Percentiles rank a stretch among this genome's conserved stretches.
Evolutionary conservation across 805 yeast genomes (phyloP).

Genomic region (Komagataella pastoris): DNA sequence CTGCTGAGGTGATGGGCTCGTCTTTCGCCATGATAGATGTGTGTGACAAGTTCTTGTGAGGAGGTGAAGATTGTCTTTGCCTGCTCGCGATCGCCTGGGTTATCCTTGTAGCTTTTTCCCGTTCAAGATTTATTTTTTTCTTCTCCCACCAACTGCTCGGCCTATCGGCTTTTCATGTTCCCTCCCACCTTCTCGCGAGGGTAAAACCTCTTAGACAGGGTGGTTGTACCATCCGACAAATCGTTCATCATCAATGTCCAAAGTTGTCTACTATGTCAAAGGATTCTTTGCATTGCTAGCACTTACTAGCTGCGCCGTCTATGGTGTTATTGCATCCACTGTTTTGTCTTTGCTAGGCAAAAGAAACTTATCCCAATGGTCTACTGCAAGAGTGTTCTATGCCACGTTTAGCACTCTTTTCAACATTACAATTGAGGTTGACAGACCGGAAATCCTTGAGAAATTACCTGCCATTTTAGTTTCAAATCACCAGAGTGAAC

Average conservation of each 20-base stretch:
- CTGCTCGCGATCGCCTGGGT: background rate
- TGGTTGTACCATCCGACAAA: background rate
- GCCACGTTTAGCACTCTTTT: slow-evolving; percentile 41
- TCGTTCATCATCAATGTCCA: background rate
- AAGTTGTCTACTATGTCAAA: slow-evolving; percentile 16
- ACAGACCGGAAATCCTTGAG: slow-evolving; percentile 47
- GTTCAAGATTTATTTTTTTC: background rate
- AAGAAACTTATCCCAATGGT: slow-evolving; percentile 73
- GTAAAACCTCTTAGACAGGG: background rate
- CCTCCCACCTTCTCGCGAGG: background rate
- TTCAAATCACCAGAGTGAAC: slow-evolving; percentile 83
- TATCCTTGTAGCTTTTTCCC: background rate
- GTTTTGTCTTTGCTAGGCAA: slow-evolving; percentile 56
- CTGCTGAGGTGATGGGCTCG: background rate
- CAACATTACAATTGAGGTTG: slow-evolving; percentile 60
- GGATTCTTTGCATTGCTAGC: slow-evolving; percentile 39
- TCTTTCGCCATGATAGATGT: background rate
- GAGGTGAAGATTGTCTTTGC: background rate
- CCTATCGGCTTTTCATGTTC: background rate
- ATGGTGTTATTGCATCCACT: slow-evolving; percentile 70
- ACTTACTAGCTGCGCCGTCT: slow-evolving; percentile 47
- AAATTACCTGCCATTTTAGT: slow-evolving; percentile 65
- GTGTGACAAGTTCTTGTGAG: background rate
- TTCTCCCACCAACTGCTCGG: background rate
- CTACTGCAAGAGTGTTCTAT: slow-evolving; percentile 78